Conservation (phyloP, 768 basidiomycete species). For the Rickenella mellea region DNA sequence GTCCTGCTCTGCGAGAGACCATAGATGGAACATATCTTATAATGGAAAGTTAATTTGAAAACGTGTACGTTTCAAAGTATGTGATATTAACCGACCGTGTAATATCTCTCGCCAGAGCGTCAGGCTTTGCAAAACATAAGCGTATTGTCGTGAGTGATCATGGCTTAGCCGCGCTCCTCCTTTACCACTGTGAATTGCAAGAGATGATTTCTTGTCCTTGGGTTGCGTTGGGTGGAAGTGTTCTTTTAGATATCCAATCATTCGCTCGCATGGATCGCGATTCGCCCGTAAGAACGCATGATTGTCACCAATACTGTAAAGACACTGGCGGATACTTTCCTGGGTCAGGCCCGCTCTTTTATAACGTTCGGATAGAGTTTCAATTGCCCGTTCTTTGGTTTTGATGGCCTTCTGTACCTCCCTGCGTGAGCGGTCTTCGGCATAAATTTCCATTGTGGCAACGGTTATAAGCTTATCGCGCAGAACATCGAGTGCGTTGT, state of each 20-base stretch:
- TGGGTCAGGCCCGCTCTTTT: conserved; percentile 46
- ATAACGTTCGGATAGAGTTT: conserved; percentile 58
- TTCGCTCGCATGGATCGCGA: conserved; percentile 79
- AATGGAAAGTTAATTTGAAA: conserved; percentile 2
- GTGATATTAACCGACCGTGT: conserved; percentile 41
- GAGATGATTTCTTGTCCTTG: conserved; percentile 51
- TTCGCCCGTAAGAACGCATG: conserved; percentile 82
- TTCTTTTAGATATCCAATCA: conserved; percentile 69
- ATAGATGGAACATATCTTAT: conserved; percentile 81
- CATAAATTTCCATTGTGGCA: conserved; percentile 77
- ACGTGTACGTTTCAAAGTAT: not conserved
- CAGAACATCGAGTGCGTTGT: conserved; percentile 56
- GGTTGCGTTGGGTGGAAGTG: conserved; percentile 70
- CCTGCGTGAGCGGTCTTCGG: conserved; percentile 59
- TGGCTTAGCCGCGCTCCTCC: conserved; percentile 76
- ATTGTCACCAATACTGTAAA: conserved; percentile 87
- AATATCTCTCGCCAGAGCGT: conserved; percentile 83
- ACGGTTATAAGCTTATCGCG: conserved; percentile 66
- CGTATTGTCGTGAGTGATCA: conserved; percentile 78
- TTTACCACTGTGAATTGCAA: conserved; percentile 76
- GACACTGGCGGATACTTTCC: conserved; percentile 64
- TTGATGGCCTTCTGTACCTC: conserved; percentile 83
- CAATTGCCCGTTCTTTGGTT: conserved; percentile 77
- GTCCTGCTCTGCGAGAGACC: conserved; percentile 75
- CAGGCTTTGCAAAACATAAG: conserved; percentile 78